Evolutionary conservation across 176 grass and related monocot species (phyloP), one percentile per base, ranked within the genome.

Genomic region (Carex scoparia): DNA sequence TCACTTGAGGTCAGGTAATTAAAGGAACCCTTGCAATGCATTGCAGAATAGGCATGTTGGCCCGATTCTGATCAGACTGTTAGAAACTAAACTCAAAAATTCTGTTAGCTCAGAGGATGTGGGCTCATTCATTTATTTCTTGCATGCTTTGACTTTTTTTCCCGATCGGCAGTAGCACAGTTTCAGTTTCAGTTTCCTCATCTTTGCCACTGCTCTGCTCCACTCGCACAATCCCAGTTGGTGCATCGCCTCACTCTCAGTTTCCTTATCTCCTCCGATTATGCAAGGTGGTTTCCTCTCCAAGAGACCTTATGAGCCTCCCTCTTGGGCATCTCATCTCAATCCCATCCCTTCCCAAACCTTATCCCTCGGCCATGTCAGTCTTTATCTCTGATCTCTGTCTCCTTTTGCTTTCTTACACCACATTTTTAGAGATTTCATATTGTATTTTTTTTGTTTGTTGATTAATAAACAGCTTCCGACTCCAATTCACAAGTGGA

Each of bases 401-500:
- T 35, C 33, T 60, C 23, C 16, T 11, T 91, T 2, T 12, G 79
- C 1, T 28, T 19, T 71, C 68, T 8, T 58, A 28, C 66, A 23
- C 14, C 2, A 76, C 32, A 10, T 15, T 84, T 78, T 23, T 60
- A 23, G 23, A 23, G 23, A 23, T 23, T 70, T 87, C 49, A 7
- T 14, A n/a, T 68, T 15, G 40, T 61, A 81, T 55, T 88, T 23
- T n/a, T 23, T 23, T 3, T 60, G 31, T 7, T 44, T 51, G 80
- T 32, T 68, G 40, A 16, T 19, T 46, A 85, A 23, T 64, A 23
- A 23, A 23, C 90, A 98, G 96, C 86, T 98, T 40, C 93, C 96
- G 1, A 94, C 96, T 83, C 96, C 96, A 23, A 98, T 98, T 84
- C 96, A 98, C 88, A 92, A 90, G 67, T 98, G 96, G 96, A 98